Evolutionary conservation across 140 eudicot genomes (phyloP).

Genomic region (Eryngium alpinum): DNA sequence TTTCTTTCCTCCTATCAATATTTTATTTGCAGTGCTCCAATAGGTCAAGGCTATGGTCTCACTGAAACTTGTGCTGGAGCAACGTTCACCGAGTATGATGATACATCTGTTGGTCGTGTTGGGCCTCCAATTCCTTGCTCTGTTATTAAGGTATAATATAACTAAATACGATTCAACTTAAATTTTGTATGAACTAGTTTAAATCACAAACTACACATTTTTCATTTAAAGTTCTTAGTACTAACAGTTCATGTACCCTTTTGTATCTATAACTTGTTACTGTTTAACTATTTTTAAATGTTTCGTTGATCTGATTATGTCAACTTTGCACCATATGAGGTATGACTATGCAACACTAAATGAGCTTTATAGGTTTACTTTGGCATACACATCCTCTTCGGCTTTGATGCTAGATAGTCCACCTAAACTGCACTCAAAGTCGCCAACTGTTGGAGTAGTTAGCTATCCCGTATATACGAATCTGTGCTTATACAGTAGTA

Average conservation of each 20-base stretch:
- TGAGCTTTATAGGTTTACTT: too few relatives aligned
- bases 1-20: neutral
- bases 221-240: neutral
- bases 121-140: conserved; percentile 97
- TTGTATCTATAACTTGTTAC: neutral
- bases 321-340: neutral
- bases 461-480: too few relatives aligned
- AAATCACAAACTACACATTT: too few relatives aligned
- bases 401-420: too few relatives aligned
- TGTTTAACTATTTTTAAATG: conserved; percentile 8
- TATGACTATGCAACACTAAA: too few relatives aligned
- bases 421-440: too few relatives aligned
- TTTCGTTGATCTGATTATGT: neutral
- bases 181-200: too few relatives aligned
- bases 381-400: too few relatives aligned
- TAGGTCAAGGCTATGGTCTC: conserved; percentile 99
- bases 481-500: too few relatives aligned
- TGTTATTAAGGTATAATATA: conserved; percentile 61
- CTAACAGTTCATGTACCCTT: neutral
- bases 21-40: conserved; percentile 64
- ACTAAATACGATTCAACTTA: neutral
- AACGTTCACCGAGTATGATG: conserved; percentile 86
- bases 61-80: conserved; percentile 99
- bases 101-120: conserved; percentile 97
- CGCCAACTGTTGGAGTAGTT: too few relatives aligned